Percentiles rank a stretch among this genome's conserved stretches.
These are phyloP conservation scores for Cryptomeria japonica DNA, from an alignment of 75 land plant genomes.

Conservation along the genomic window DNA sequence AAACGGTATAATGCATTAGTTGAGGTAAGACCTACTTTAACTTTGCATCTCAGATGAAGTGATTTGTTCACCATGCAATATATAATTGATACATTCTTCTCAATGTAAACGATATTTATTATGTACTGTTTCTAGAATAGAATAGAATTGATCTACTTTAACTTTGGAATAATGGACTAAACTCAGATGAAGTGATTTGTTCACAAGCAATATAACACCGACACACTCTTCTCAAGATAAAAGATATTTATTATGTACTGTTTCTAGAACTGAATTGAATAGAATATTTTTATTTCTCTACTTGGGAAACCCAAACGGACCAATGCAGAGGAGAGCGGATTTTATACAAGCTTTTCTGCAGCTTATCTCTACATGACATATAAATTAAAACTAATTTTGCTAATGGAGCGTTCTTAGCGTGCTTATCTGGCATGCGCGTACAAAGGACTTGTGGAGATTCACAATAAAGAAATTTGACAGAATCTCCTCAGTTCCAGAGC, in stretches of 20 bases:
- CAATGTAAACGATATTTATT: neutral
- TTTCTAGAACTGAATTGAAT: neutral
- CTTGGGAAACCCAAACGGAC: too few species aligned
- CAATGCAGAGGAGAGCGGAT: too few species aligned
- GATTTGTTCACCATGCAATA: neutral
- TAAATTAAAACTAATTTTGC: too few species aligned
- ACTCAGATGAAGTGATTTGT: neutral
- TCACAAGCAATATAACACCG: too few species aligned
- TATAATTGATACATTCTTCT: neutral
- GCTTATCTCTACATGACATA: neutral
- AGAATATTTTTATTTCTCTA: neutral
- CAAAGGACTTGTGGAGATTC: neutral
- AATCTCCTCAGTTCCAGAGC: neutral
- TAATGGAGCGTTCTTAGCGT: neutral
- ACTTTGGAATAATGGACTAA: neutral
- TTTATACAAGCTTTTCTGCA: too few species aligned
- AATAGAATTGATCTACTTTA: neutral
- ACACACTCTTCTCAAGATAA: neutral
- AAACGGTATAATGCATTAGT: conserved; percentile 67
- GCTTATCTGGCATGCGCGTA: neutral
- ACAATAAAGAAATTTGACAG: neutral
- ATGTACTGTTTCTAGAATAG: neutral
- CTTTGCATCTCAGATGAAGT: neutral
- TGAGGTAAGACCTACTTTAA: conserved; percentile 52
- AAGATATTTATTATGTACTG: neutral